Base-by-base conservation (phyloP, 805 yeast species). In the Saitoella complicata region DNA sequence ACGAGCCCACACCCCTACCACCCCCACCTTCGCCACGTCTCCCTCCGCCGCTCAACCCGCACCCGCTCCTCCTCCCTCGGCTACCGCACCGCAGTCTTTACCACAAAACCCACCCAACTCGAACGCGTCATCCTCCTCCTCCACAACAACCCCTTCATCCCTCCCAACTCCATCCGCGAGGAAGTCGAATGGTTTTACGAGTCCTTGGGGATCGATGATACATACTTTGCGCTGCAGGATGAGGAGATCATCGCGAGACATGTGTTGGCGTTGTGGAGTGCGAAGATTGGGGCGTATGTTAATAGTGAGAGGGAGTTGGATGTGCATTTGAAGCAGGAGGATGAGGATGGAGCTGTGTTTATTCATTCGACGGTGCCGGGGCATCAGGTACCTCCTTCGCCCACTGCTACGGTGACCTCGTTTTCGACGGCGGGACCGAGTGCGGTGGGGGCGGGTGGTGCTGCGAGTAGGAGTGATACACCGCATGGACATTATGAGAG, bases 261-360 rank as follows among this genome's bases (percentile, higher is more conserved):
- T 57, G 83, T 88, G 54, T 81, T 81, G 57, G 81, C 95, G 7
- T 69, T 88, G 45, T 88, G 88, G 63, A 83, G 95, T 33, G 87
- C 96, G 46, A 91, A 91, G 60, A 73, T 91, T 44, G 91, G 88
- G 53, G 94, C 95, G 6, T 83, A 71, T 58, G 80, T 91, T 3
- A 71, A 78, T 41, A 72, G 65, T 46, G 66, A 69, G 57, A 52
- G 63, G 58, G 65, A 66, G 50, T 78, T 79, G 13, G 72, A 76
- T 51, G 78, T 88, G 51, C 83, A 79, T 50, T 83, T 85, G 60
- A 79, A 78, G 59, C 72, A 86, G 50, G 87, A 84, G 60, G 72
- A 74, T 40, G 79, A 75, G 11, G 87, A 81, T 58, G 94, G 85
- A 57, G 95, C 95, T 1, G 91, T 85, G 34, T 91, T 81, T 60